phyloP scores from a whole-genome alignment of 2,329 filamentous ascomycete species.

The Aspergillus arachidicola region DNA sequence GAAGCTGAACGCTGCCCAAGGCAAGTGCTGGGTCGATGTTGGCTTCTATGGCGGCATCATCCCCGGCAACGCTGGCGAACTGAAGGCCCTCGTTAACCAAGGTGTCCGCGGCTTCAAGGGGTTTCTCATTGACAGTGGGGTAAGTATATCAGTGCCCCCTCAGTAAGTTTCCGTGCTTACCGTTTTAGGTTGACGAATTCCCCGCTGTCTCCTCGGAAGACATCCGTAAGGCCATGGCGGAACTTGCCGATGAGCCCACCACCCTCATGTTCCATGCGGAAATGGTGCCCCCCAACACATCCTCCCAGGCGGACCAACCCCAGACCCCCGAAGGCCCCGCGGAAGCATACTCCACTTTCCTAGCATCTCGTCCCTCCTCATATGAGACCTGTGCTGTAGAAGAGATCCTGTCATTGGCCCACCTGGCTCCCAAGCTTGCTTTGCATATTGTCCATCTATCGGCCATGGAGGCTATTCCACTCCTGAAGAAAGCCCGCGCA shows the following conservation, averaged over 20 bases:
- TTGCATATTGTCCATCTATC: conserved; percentile 94
- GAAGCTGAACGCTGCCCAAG: conserved; percentile 80
- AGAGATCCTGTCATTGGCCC: conserved; percentile 79
- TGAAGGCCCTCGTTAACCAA: conserved; percentile 77
- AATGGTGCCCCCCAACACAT: conserved; percentile 87
- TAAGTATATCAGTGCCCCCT: conserved; percentile 51
- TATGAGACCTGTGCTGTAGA: conserved; percentile 92
- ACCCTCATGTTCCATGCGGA: conserved; percentile 99
- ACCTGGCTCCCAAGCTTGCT: conserved; percentile 76
- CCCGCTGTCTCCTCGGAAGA: conserved; percentile 82
- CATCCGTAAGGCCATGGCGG: conserved; percentile 76
- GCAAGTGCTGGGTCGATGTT: conserved; percentile 98
- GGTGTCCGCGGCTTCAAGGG: conserved; percentile 97
- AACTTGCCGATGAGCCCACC: conserved; percentile 77
- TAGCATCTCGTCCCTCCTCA: conserved; percentile 82
- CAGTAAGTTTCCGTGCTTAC: conserved; percentile 13
- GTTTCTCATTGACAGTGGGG: conserved; percentile 94
- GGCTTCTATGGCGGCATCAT: conserved; percentile 96
- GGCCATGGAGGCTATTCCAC: conserved; percentile 82
- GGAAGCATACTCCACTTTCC: conserved; percentile 83
- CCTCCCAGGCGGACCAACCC: conserved; percentile 74
- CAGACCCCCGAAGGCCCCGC: conserved; percentile 74
- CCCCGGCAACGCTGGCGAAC: conserved; percentile 79
- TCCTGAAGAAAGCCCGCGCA: conserved; percentile 72
- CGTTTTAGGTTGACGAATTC: conserved; percentile 81